Conservation (phyloP, 176 grass and related monocot species). For the Dendrocalamus sinicus region DNA sequence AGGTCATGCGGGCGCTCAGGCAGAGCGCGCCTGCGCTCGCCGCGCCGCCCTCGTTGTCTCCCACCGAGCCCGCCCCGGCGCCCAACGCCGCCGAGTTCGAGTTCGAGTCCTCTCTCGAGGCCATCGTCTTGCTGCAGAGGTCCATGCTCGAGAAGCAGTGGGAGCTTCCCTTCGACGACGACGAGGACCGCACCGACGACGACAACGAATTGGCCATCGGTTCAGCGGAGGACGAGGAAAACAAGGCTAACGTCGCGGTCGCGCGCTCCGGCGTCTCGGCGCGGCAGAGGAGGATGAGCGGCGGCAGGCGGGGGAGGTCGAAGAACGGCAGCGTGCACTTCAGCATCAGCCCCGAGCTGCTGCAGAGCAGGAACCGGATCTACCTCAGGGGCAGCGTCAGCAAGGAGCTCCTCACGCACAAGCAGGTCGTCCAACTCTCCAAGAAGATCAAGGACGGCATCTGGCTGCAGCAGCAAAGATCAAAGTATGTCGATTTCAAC, state of each 20-base stretch:
- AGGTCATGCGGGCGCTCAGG: conserved; percentile 74
- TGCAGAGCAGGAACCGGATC: conserved; percentile 63
- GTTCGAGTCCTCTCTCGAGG: conserved; percentile 70
- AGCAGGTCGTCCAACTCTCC: conserved; percentile 85
- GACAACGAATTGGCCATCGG: neutral
- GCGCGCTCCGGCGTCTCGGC: conserved; percentile 68
- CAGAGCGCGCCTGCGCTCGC: conserved; percentile 50
- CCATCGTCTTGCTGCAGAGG: conserved; percentile 76
- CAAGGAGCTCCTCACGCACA: conserved; percentile 84
- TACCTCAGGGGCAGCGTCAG: conserved; percentile 79
- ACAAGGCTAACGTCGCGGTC: conserved; percentile 37
- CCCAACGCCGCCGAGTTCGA: conserved; percentile 25
- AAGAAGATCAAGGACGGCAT: conserved; percentile 94
- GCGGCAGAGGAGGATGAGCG: conserved; percentile 71
- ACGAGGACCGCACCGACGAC: conserved; percentile 27
- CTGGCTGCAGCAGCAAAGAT: conserved; percentile 67
- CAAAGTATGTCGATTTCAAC: conserved; percentile 54
- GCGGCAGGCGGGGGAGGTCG: conserved; percentile 41
- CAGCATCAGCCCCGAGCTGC: conserved; percentile 76
- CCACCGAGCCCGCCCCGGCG: neutral
- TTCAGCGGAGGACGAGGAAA: neutral
- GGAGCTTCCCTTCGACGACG: conserved; percentile 81
- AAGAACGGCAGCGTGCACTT: conserved; percentile 41
- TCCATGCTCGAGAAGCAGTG: conserved; percentile 98
- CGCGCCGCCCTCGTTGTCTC: conserved; percentile 21